Evolutionary conservation across 2,329 filamentous ascomycete species (phyloP).

Genomic region (Colletotrichum paranaense): DNA sequence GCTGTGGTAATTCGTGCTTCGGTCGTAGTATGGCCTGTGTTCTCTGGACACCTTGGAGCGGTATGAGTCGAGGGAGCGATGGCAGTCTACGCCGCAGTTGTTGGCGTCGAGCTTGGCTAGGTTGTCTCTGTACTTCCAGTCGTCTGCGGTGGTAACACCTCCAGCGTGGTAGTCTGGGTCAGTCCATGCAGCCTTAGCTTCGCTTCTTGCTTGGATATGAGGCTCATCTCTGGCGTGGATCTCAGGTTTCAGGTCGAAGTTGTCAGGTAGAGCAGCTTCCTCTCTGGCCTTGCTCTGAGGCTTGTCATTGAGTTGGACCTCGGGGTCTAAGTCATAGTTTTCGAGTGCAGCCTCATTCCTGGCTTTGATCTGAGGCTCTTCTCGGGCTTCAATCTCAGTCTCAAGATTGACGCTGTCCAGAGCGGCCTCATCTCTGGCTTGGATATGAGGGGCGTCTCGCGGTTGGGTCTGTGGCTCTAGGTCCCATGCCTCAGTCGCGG

Average conservation of each 20-base stretch:
- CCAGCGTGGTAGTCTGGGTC: not conserved
- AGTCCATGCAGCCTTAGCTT: not conserved
- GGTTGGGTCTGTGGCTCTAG: not conserved
- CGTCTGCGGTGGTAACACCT: not conserved
- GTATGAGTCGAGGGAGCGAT: not conserved
- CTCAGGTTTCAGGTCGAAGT: not conserved
- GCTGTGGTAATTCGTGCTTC: not conserved
- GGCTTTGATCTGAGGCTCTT: not conserved
- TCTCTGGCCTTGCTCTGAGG: not conserved
- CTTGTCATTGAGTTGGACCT: not conserved
- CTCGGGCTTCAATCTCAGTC: not conserved
- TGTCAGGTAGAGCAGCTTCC: not conserved
- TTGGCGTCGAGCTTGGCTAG: not conserved
- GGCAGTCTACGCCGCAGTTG: not conserved
- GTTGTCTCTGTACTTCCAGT: constrained; percentile 9
- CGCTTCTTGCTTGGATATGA: not conserved
- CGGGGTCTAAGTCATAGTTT: not conserved
- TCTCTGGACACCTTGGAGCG: not conserved
- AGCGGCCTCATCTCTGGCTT: not conserved
- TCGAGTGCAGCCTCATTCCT: not conserved
- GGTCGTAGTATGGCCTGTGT: not conserved
- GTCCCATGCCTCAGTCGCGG: not conserved
- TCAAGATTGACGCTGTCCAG: not conserved
- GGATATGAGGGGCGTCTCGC: not conserved
- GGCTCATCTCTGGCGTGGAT: not conserved